Percentiles rank a stretch among this genome's conserved stretches.
These are phyloP conservation scores for Coemansia sp. DNA, from an alignment of 192 early-diverging fungal species.

Conservation along the genomic window DNA sequence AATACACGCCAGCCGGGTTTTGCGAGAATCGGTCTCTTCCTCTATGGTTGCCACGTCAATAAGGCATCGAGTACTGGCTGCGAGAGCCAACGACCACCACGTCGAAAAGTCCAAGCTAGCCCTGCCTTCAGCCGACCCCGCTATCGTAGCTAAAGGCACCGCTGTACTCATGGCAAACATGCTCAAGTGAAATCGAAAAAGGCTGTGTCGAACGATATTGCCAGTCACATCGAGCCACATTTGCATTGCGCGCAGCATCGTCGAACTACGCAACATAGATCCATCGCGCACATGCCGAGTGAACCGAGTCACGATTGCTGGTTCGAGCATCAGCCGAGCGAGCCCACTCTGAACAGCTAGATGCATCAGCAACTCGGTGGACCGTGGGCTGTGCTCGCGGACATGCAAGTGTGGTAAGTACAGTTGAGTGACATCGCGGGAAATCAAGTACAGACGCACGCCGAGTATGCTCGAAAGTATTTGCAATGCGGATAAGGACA, in stretches of 20 bases:
- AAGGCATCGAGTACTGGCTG: conserved; percentile 21
- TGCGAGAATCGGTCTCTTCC: background rate
- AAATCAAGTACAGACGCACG: conserved; percentile 17
- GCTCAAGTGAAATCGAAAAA: conserved; percentile 30
- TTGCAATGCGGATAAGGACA: conserved; percentile 23
- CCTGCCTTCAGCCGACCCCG: background rate
- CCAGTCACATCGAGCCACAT: conserved; percentile 50
- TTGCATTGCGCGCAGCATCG: conserved; percentile 21
- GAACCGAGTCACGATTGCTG: conserved; percentile 8
- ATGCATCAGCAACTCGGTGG: conserved; percentile 34
- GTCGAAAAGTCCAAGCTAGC: conserved; percentile 2
- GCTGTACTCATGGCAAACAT: background rate
- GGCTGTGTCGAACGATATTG: conserved; percentile 28
- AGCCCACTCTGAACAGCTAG: conserved; percentile 28
- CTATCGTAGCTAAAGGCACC: background rate
- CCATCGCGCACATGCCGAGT: background rate
- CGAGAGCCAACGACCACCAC: conserved; percentile 43
- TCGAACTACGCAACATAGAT: background rate
- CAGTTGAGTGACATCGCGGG: conserved; percentile 12
- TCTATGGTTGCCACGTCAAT: background rate
- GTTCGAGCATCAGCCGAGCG: conserved; percentile 26
- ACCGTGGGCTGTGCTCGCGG: conserved; percentile 37
- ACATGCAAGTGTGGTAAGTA: conserved; percentile 30
- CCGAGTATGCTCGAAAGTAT: conserved; percentile 28
- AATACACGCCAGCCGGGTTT: conserved; percentile 18